Conservation (phyloP, 2,329 filamentous ascomycete genomes). For the Apiospora malaysiana region DNA sequence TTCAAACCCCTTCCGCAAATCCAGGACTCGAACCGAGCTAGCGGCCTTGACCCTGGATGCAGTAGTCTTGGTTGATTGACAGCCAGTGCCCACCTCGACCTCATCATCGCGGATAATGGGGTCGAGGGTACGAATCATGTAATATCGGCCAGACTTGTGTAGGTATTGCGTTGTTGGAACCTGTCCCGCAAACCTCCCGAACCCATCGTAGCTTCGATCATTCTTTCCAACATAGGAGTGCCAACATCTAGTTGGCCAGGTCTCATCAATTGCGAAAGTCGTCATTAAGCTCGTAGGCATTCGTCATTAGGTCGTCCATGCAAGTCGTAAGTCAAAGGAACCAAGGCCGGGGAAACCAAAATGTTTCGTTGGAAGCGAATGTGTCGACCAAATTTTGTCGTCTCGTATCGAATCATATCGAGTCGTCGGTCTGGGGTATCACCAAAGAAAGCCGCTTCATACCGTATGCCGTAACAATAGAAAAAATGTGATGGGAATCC, state of each 20-base stretch:
- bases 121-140: conserved; percentile 34
- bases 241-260: conserved; percentile 41
- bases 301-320: conserved; percentile 43
- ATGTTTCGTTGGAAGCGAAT: conserved; percentile 44
- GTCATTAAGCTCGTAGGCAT: conserved; percentile 46
- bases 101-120: conserved; percentile 36
- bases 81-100: conserved; percentile 39
- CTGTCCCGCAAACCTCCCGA: conserved; percentile 35
- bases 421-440: conserved; percentile 40
- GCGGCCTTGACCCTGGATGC: conserved; percentile 31
- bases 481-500: conserved; percentile 43
- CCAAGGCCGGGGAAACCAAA: conserved; percentile 40
- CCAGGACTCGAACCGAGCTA: conserved; percentile 35
- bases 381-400: conserved; percentile 33
- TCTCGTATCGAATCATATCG: conserved; percentile 29
- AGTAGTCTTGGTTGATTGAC: conserved; percentile 35
- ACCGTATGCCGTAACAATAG: conserved; percentile 40
- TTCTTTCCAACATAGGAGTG: conserved; percentile 34
- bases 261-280: conserved; percentile 47
- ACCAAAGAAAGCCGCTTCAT: conserved; percentile 50
- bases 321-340: conserved; percentile 53
- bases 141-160: conserved; percentile 34
- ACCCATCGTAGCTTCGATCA: conserved; percentile 35
- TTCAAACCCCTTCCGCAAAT: conserved; percentile 34
- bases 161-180: conserved; percentile 31